Percentiles rank a stretch among this genome's conserved stretches.
These are phyloP conservation scores for Termitomyces sp. DNA, from an alignment of 768 basidiomycete species.

Conservation along the genomic window DNA sequence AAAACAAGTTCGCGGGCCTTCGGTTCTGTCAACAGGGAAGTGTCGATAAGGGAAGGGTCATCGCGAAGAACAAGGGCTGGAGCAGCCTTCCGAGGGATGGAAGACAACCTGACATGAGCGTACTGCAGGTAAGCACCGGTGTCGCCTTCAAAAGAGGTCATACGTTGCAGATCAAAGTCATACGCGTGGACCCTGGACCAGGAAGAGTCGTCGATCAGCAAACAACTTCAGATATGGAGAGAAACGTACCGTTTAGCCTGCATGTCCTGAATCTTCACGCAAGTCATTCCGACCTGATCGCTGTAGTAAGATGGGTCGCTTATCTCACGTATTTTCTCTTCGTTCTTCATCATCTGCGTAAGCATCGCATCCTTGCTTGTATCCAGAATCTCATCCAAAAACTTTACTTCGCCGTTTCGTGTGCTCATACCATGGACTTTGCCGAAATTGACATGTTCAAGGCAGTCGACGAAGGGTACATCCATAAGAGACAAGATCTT, in stretches of 20 bases:
- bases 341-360: constrained; percentile 91
- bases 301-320: constrained; percentile 77
- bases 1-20: constrained; percentile 9
- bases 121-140: constrained; percentile 95
- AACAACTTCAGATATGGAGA: neutral
- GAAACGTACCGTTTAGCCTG: constrained; percentile 71
- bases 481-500: constrained; percentile 86
- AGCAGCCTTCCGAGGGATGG: constrained; percentile 22
- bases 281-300: constrained; percentile 85
- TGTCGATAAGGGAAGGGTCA: constrained; percentile 4
- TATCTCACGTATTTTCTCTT: constrained; percentile 82
- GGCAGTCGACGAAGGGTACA: constrained; percentile 72
- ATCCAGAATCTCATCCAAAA: constrained; percentile 85
- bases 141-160: constrained; percentile 93
- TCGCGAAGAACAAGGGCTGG: neutral
- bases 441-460: constrained; percentile 88
- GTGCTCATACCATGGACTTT: constrained; percentile 93
- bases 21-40: neutral
- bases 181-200: constrained; percentile 82
- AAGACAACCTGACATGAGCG: constrained; percentile 89
- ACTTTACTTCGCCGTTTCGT: constrained; percentile 87
- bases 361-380: constrained; percentile 88
- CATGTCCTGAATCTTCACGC: constrained; percentile 98
- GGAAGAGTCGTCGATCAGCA: neutral
- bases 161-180: constrained; percentile 87